These are phyloP conservation scores for Fusarium pseudograminearum DNA, from an alignment of 2,329 filamentous ascomycete species.

Conservation along the genomic window DNA sequence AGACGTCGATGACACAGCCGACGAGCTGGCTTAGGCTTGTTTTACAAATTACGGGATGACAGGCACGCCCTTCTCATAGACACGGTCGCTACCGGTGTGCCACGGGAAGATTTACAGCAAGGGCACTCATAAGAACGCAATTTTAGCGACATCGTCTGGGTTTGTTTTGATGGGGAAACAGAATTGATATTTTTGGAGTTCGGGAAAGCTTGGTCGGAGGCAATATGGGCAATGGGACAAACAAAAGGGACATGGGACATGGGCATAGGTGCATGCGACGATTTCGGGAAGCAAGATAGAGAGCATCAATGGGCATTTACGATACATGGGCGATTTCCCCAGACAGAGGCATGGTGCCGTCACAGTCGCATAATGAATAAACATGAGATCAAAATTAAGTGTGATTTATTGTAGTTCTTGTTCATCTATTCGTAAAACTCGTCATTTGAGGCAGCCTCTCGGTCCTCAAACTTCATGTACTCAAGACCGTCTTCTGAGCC, in stretches of 20 bases:
- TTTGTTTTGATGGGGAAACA: conserved; percentile 15
- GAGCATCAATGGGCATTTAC: conserved; percentile 9
- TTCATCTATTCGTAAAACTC: conserved; percentile 60
- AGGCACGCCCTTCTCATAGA: conserved; percentile 6
- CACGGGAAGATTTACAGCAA: not conserved
- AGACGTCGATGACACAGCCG: conserved; percentile 32
- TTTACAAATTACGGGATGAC: not conserved
- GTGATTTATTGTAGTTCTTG: conserved; percentile 4
- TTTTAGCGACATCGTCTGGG: not conserved
- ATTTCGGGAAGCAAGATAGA: conserved; percentile 2
- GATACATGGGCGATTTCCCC: not conserved
- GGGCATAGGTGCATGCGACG: not conserved
- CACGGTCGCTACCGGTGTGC: conserved; percentile 7
- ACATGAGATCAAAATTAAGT: not conserved
- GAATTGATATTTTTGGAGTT: conserved; percentile 14
- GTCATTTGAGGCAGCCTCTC: conserved; percentile 73
- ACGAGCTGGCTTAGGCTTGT: conserved; percentile 36
- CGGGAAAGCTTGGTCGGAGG: not conserved
- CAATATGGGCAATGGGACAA: conserved; percentile 9
- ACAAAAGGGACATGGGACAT: conserved; percentile 8
- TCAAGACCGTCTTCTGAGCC: conserved; percentile 58
- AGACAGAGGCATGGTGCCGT: not conserved
- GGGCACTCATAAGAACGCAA: conserved; percentile 8
- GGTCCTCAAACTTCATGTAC: conserved; percentile 85
- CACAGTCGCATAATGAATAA: conserved; percentile 1